Percentiles rank a stretch among this genome's conserved stretches.
phyloP scores from a whole-genome alignment of 345 rosid species.

The Euphorbia pulcherrima region DNA sequence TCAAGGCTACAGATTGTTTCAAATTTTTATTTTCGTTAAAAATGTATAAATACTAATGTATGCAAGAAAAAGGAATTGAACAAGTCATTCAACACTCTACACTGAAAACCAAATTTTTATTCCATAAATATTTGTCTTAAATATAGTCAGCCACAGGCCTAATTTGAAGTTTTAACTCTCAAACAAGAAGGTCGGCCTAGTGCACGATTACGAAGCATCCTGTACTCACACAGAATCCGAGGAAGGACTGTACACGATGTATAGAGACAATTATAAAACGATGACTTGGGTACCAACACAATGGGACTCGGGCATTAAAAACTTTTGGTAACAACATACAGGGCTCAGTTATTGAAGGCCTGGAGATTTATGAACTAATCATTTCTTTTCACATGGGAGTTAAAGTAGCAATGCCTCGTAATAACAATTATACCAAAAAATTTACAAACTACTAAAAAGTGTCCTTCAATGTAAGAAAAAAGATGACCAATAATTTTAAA shows the following conservation, averaged over 20 bases:
- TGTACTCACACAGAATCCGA: too few relatives aligned
- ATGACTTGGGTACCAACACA: background rate
- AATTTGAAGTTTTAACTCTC: background rate
- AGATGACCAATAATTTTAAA: background rate
- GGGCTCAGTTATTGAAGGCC: background rate
- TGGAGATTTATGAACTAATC: background rate
- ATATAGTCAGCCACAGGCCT: background rate
- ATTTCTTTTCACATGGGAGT: background rate
- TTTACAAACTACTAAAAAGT: background rate
- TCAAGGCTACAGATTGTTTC: constrained; percentile 65
- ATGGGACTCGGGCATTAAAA: background rate
- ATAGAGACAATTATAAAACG: background rate
- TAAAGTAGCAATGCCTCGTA: background rate
- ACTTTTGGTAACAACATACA: background rate
- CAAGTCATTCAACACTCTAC: background rate
- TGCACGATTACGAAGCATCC: too few relatives aligned
- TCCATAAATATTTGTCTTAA: background rate
- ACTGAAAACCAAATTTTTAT: background rate
- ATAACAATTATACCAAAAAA: background rate
- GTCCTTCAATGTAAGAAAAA: background rate
- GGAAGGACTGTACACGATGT: too few relatives aligned
- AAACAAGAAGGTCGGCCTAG: too few relatives aligned
- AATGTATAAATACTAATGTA: background rate
- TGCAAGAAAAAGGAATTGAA: background rate
- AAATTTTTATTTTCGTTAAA: constrained; percentile 9